A percentile compares a stretch with the other conserved stretches of the same genome.
phyloP scores from a whole-genome alignment of 2,329 filamentous ascomycete species.

The Scytalidium sp. region DNA sequence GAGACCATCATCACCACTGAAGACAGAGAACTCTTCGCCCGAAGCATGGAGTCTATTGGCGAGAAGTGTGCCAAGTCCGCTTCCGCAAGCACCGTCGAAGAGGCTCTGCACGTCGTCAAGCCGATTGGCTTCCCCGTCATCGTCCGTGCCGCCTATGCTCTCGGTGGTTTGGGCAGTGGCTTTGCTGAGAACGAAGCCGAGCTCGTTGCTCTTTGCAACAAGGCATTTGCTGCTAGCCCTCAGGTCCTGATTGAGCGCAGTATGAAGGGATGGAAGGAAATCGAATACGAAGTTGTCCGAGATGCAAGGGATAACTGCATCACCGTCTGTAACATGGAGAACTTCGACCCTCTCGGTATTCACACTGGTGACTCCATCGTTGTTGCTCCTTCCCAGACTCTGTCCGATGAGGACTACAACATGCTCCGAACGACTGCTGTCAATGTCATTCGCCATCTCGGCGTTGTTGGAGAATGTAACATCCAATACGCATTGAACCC shows the following conservation, averaged over 20 bases:
- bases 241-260: conserved; percentile 96
- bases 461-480: conserved; percentile 97
- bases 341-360: conserved; percentile 97
- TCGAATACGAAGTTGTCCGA: conserved; percentile 97
- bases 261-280: conserved; percentile 99
- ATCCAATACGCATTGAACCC: conserved; percentile 98
- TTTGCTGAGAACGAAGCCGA: conserved; percentile 88
- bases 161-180: conserved; percentile 91
- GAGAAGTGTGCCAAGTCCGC: conserved; percentile 98
- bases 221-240: conserved; percentile 91
- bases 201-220: conserved; percentile 83
- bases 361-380: conserved; percentile 98
- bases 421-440: conserved; percentile 97
- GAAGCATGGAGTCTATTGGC: conserved; percentile 97
- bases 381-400: conserved; percentile 92
- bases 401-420: conserved; percentile 98
- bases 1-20: conserved; percentile 98
- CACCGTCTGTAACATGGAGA: conserved; percentile 99
- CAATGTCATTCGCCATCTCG: conserved; percentile 94
- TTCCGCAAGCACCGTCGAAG: conserved; percentile 82
- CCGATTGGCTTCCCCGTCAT: conserved; percentile 96
- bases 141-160: conserved; percentile 90
- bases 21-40: conserved; percentile 93
- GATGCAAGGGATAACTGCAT: conserved; percentile 98
- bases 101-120: conserved; percentile 84